Evolutionary conservation across 1,284 basidiomycete species (phyloP).

Genomic region (Ganoderma meredithae): DNA sequence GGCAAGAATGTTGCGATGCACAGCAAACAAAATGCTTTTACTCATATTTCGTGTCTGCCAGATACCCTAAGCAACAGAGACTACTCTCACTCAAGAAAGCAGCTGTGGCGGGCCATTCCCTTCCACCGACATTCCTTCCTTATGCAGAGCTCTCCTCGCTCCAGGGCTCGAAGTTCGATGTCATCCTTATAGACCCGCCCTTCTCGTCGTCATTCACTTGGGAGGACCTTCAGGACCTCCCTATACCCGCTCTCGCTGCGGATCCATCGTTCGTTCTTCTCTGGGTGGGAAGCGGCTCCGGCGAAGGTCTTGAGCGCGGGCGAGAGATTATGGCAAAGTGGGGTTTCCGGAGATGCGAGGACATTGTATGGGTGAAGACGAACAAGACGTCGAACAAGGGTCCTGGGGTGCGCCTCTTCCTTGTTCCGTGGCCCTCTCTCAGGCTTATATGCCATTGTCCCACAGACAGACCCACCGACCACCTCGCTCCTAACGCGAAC

Average conservation of each 20-base stretch:
- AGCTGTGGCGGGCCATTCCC: conserved; percentile 66
- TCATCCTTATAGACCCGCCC: conserved; percentile 92
- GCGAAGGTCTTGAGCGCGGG: conserved; percentile 91
- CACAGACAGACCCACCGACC: conserved; percentile 80
- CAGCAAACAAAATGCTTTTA: not conserved
- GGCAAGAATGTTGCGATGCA: not conserved
- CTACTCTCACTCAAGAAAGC: conserved; percentile 82
- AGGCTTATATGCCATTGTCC: not conserved
- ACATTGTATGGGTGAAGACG: conserved; percentile 97
- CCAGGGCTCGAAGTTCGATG: conserved; percentile 85
- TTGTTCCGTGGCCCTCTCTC: no score
- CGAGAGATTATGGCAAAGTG: conserved; percentile 91
- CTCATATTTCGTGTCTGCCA: conserved; percentile 40
- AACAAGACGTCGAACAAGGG: conserved; percentile 76
- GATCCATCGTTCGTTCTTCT: conserved; percentile 95
- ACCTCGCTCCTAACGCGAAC: conserved; percentile 87
- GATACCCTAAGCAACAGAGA: conserved; percentile 91
- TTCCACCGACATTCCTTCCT: conserved; percentile 75
- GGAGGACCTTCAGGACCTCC: conserved; percentile 83
- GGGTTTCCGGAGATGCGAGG: conserved; percentile 96
- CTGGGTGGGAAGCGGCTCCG: conserved; percentile 94
- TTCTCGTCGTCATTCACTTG: conserved; percentile 85
- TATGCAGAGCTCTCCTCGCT: conserved; percentile 62
- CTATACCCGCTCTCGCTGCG: conserved; percentile 85
- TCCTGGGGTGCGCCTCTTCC: conserved; percentile 61